phyloP scores from a whole-genome alignment of 2,329 filamentous ascomycete genomes.

The Fusarium redolens region DNA sequence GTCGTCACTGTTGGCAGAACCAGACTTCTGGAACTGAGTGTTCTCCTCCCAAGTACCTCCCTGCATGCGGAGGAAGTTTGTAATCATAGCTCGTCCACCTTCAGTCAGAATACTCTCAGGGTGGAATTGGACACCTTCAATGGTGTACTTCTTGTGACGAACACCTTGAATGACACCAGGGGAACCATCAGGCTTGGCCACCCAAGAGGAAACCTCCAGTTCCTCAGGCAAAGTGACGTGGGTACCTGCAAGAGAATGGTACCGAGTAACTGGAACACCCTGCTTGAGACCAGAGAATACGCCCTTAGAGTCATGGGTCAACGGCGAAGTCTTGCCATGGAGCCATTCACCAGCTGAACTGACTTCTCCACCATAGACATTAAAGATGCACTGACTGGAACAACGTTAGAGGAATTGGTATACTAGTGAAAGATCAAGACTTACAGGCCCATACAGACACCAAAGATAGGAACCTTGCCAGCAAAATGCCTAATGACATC shows the following conservation, averaged over 20 bases:
- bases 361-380: slow-evolving; percentile 91
- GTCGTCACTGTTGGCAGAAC: slow-evolving; percentile 43
- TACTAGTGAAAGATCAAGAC: slow-evolving; percentile 47
- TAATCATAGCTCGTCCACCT: slow-evolving; percentile 87
- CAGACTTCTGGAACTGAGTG: slow-evolving; percentile 63
- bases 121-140: slow-evolving; percentile 99
- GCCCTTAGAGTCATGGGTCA: slow-evolving; percentile 91
- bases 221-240: slow-evolving; percentile 86
- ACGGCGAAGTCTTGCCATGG: slow-evolving; percentile 94
- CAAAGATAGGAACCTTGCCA: slow-evolving; percentile 93
- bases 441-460: slow-evolving; percentile 98
- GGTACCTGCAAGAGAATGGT: slow-evolving; percentile 95
- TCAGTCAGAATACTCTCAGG: slow-evolving; percentile 96
- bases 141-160: slow-evolving; percentile 86
- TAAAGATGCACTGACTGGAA: slow-evolving; percentile 91
- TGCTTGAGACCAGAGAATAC: slow-evolving; percentile 86
- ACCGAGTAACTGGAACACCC: slow-evolving; percentile 88
- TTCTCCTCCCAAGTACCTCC: slow-evolving; percentile 94
- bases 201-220: slow-evolving; percentile 92
- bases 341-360: slow-evolving; percentile 95
- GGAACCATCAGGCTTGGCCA: slow-evolving; percentile 77
- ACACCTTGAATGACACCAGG: slow-evolving; percentile 97
- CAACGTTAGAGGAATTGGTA: background rate
- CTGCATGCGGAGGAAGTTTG: slow-evolving; percentile 89
- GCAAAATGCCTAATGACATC: slow-evolving; percentile 91